Base-by-base conservation (phyloP, 768 basidiomycete genomes). In the Leccinum boreale region DNA sequence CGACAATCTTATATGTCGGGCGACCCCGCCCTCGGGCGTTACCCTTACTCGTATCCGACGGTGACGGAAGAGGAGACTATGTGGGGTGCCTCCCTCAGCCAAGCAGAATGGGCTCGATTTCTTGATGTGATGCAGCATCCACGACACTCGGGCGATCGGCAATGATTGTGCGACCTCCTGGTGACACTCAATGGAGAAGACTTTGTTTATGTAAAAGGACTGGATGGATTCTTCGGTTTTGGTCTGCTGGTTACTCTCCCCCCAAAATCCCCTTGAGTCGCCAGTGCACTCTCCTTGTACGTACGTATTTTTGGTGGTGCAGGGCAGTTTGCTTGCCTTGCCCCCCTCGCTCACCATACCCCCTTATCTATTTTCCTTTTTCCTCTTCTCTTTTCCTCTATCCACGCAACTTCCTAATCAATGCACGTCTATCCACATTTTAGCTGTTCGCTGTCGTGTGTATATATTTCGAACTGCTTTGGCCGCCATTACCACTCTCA, bases 1-100 rank as follows among this genome's bases (percentile, higher is more conserved):
- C 68, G 70, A 55, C 68, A 68, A 55, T 46, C 62, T 29, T 72
- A 72, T 39, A 53, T 70, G 39, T 54, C 70, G 1, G 56, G 63
- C 15, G 70, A 68, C 23, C 54, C 68, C 1, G 35, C 58, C 33
- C 59, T 61, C 3, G 67, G 58, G 1, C 66, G 69, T 28, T 67
- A 70, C 36, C 59, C 68, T 45, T 70, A 70, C 28, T 72, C 79
- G 33, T 80, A 83, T 55, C 79, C 82, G 26, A 48, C 68, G 33
- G 47, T 63, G 42, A 79, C 82, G 47, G 86, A 86, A 58, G 85
- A 87, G 61, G 74, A 78, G 36, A 77, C 77, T 31, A 85, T 90
- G 78, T 92, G 89, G 89, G 88, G 88, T 45, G 80, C 88, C 15
- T 81, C 85, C 36, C 87, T 92, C 66, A 88, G 83, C 56, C 85